Evolutionary conservation across 805 yeast genomes (phyloP), one percentile per base, ranked within the genome.

Genomic region (Cyberlindnera galapagoensis): DNA sequence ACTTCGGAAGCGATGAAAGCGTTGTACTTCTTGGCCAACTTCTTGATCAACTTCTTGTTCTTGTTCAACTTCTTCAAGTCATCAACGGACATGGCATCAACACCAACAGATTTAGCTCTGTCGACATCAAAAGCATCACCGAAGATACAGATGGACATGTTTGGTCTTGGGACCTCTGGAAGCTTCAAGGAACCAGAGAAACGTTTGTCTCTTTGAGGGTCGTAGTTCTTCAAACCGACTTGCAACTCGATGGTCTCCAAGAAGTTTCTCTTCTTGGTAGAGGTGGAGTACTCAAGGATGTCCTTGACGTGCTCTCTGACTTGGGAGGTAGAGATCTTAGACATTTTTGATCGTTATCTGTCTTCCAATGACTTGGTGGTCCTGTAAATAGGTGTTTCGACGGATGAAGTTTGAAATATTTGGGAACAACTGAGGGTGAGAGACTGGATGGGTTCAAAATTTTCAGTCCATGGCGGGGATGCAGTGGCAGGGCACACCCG

Each of bases 171-270:
- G 54, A 94, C 95, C 65, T 79, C 80, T 65, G 99, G 99, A 60
- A 92, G 78, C 75, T 80, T 92, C 74, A 92, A 80, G 65, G 97
- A 64, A 76, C 99, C 99, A 67, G 97, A 90, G 97, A 92, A 92
- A 87, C 99, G 97, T 88, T 92, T 92, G 75, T 92, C 99, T 85
- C 98, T 88, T 79, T 92, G 98, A 66, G 99, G 97, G 70, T 92
- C 99, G 74, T 92, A 92, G 95, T 92, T 92, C 88, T 92, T 92
- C 60, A 92, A 80, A 71, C 98, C 98, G 64, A 92, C 95, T 77
- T 92, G 98, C 67, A 92, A 79, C 77, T 92, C 99, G 62, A 92
- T 88, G 70, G 99, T 90, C 82, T 92, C 99, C 73, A 90, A 83
- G 77, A 92, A 92, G 95, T 92, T 92, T 82, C 99, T 88, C 96